Evolutionary conservation across 768 basidiomycete genomes (phyloP).

Genomic region (Hirschioporus abietinus): DNA sequence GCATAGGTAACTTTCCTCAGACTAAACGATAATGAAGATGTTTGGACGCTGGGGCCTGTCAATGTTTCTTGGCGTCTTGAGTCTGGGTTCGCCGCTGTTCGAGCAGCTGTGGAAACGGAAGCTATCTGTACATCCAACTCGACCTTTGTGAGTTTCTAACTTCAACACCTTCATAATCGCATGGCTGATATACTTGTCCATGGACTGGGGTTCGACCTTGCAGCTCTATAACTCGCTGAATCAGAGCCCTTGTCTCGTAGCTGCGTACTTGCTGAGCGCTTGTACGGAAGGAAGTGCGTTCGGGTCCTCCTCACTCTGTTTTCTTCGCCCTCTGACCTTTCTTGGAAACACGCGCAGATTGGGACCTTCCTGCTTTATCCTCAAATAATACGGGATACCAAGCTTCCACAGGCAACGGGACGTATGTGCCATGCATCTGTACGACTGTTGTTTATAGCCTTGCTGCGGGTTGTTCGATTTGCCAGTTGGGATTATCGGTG

Average conservation of each 20-base stretch:
- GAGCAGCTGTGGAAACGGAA: background rate
- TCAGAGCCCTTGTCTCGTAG: constrained; percentile 43
- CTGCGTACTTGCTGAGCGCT: constrained; percentile 33
- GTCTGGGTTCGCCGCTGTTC: background rate
- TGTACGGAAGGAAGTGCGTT: constrained; percentile 33
- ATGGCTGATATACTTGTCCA: too few species aligned
- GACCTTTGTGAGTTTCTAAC: background rate
- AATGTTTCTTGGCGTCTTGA: background rate
- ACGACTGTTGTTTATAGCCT: background rate
- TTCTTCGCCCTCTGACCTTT: background rate
- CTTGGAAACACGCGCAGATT: background rate
- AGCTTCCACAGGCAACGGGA: background rate
- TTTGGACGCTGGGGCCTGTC: background rate
- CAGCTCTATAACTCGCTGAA: constrained; percentile 34
- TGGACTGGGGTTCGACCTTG: background rate
- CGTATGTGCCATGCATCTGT: constrained; percentile 1
- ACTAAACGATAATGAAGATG: background rate
- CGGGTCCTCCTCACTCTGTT: background rate
- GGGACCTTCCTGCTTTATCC: background rate
- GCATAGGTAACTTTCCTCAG: too few species aligned
- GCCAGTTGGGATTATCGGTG: background rate
- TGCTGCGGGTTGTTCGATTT: background rate
- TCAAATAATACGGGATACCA: background rate
- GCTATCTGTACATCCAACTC: background rate
- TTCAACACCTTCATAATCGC: too few species aligned